Evolutionary conservation across 768 basidiomycete species (phyloP), one percentile per base, ranked within the genome.

Genomic region (Podaxis sp.): DNA sequence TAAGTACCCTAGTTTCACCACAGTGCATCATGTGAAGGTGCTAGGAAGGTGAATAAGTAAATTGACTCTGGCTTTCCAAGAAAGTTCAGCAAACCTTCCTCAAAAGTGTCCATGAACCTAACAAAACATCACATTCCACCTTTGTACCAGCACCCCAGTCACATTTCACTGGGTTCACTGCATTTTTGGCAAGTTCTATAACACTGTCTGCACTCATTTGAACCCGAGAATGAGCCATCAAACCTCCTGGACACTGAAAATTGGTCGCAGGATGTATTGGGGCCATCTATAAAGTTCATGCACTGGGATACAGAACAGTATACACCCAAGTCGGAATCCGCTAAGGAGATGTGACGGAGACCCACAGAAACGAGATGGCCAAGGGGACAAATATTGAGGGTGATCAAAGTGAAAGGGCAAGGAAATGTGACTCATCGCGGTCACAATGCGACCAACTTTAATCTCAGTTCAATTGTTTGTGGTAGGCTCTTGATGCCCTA

Each of bases 81-180:
- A 42, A 66, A 54, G 61, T 66, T 55, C 7, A 7, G 7, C n/a
- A 46, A 51, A 74, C 75, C 73, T 73, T 67, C 48, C 68, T 65
- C 39, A 73, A 69, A 17, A 70, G 67, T 63, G 67, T 69, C 73
- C 72, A 76, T 52, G 72, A 70, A 6, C 62, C 62, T 24, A 74
- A 69, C 3, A 68, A 33, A 19, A 67, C 63, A 33, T 54, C 61
- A 57, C 75, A 76, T 46, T 64, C 59, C 4, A 46, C 8, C 53
- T 28, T 30, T 56, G 61, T 57, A 65, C 67, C 57, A 68, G 63
- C 30, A 54, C 65, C 67, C 75, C 75, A 76, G 58, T 74, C 73
- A 68, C 75, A 76, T 13, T 52, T 60, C 11, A 64, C 17, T 38
- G 67, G 65, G 30, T 64, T 66, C 17, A 73, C 61, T 17, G 69